A percentile compares a stretch with the other conserved stretches of the same genome.
phyloP scores from a whole-genome alignment of 805 yeast genomes.

The Blastobotrys parvus region DNA sequence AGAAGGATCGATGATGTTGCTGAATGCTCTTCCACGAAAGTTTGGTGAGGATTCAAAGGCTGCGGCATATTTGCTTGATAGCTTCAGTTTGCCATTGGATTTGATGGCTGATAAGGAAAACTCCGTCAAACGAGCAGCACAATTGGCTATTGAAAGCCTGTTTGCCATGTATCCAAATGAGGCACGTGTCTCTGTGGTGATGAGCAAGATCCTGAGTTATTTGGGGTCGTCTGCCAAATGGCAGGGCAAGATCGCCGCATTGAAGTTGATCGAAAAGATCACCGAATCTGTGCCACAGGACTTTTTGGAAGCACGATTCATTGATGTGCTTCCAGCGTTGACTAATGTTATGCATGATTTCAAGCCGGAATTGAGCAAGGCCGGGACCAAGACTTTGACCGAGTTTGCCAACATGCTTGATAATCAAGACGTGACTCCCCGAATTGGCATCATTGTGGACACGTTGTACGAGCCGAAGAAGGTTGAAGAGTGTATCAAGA shows the following conservation, averaged over 20 bases:
- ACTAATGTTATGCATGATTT: constrained; percentile 90
- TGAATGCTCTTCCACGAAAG: constrained; percentile 49
- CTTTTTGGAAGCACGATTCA: constrained; percentile 72
- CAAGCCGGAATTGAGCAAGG: constrained; percentile 90
- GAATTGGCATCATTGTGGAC: constrained; percentile 74
- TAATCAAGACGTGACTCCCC: constrained; percentile 83
- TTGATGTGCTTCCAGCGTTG: constrained; percentile 69
- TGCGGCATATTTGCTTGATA: constrained; percentile 63
- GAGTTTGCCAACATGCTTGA: constrained; percentile 76
- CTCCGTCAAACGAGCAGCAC: constrained; percentile 80
- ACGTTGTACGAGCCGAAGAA: constrained; percentile 86
- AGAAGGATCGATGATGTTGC: constrained; percentile 63
- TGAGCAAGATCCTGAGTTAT: constrained; percentile 54
- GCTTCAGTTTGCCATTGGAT: constrained; percentile 60
- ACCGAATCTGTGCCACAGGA: constrained; percentile 78
- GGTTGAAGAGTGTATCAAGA: constrained; percentile 82
- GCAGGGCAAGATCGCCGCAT: constrained; percentile 80
- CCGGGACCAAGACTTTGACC: constrained; percentile 63
- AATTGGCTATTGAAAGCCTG: constrained; percentile 61
- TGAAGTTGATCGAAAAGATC: constrained; percentile 63
- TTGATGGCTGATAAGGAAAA: constrained; percentile 79
- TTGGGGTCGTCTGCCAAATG: constrained; percentile 82
- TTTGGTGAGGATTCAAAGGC: constrained; percentile 62
- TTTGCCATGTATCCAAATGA: constrained; percentile 66
- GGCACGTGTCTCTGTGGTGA: constrained; percentile 63